Percentiles rank a stretch among this genome's conserved stretches.
Evolutionary conservation across 176 grass and related monocot genomes (phyloP).

Genomic region (Triticum urartu): DNA sequence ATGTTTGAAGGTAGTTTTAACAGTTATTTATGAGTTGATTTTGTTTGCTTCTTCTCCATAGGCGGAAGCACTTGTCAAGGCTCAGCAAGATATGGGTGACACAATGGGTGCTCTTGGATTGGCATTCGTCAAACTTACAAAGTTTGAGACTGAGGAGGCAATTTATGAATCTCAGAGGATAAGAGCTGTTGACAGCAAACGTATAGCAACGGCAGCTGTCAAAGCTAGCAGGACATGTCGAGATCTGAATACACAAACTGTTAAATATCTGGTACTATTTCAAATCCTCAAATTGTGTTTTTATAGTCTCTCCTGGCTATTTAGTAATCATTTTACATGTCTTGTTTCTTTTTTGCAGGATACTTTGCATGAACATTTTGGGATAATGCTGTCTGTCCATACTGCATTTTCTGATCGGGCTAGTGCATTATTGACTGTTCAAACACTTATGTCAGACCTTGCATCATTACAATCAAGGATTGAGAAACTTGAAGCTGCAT

Average conservation of each 20-base stretch:
- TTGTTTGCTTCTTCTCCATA: constrained; percentile 33
- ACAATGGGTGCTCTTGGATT: constrained; percentile 95
- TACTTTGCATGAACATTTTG: constrained; percentile 85
- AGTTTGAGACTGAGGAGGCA: constrained; percentile 88
- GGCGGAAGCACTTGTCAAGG: constrained; percentile 92
- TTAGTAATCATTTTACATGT: constrained; percentile 7
- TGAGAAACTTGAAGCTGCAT: constrained; percentile 85
- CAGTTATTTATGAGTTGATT: background rate
- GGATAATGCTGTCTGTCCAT: constrained; percentile 83
- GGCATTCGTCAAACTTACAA: constrained; percentile 90
- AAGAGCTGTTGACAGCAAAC: constrained; percentile 76
- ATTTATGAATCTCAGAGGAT: constrained; percentile 75
- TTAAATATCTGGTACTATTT: constrained; percentile 83
- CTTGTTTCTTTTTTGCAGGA: constrained; percentile 59
- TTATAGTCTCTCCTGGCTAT: constrained; percentile 12
- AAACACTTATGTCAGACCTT: constrained; percentile 94
- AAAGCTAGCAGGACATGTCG: constrained; percentile 93
- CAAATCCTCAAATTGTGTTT: background rate
- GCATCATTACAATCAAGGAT: constrained; percentile 68
- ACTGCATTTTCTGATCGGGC: constrained; percentile 90
- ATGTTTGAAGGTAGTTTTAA: background rate
- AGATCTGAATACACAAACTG: constrained; percentile 96
- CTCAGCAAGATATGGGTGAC: constrained; percentile 96
- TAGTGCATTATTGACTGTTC: constrained; percentile 89
- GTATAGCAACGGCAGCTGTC: constrained; percentile 86